A percentile compares a stretch with the other conserved stretches of the same genome.
Conservation (phyloP, 352 stramenopile species). For the Pythium aquatile region DNA sequence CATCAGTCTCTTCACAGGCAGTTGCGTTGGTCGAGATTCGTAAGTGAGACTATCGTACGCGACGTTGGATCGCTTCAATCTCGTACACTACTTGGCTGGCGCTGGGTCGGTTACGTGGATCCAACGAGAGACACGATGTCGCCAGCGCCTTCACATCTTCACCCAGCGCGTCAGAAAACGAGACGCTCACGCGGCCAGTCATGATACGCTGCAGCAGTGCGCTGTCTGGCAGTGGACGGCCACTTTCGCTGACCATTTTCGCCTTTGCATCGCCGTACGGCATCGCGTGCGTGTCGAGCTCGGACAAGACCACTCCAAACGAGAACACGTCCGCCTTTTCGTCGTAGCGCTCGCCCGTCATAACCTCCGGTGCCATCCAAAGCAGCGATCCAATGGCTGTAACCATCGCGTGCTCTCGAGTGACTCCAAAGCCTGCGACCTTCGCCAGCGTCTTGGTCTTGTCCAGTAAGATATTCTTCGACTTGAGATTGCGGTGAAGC, state of each 20-base stretch:
- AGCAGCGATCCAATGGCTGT: constrained; percentile 18
- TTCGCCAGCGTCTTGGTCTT: constrained; percentile 27
- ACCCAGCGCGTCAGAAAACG: constrained; percentile 1
- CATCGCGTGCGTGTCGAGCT: constrained; percentile 22
- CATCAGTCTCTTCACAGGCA: too few relatives aligned
- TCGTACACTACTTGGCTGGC: constrained; percentile 16
- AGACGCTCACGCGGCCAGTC: constrained; percentile 12
- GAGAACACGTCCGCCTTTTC: constrained; percentile 28
- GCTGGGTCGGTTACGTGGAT: constrained; percentile 8
- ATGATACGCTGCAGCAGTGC: constrained; percentile 20
- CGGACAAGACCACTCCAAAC: constrained; percentile 22
- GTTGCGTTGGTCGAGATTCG: neutral
- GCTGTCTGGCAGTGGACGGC: constrained; percentile 12
- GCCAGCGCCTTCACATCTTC: constrained; percentile 6
- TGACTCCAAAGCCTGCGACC: constrained; percentile 41
- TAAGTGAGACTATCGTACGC: constrained; percentile 2
- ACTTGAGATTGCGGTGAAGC: constrained; percentile 27
- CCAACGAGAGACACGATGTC: constrained; percentile 7
- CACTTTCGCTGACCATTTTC: constrained; percentile 6
- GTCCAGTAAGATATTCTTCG: constrained; percentile 29
- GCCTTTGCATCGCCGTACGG: constrained; percentile 20
- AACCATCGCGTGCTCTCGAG: constrained; percentile 26
- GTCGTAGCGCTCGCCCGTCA: constrained; percentile 25
- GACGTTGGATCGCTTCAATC: constrained; percentile 14
- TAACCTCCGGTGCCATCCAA: constrained; percentile 32